Evolutionary conservation across 306 rosid species (phyloP).

Genomic region (Quercus mongolica): DNA sequence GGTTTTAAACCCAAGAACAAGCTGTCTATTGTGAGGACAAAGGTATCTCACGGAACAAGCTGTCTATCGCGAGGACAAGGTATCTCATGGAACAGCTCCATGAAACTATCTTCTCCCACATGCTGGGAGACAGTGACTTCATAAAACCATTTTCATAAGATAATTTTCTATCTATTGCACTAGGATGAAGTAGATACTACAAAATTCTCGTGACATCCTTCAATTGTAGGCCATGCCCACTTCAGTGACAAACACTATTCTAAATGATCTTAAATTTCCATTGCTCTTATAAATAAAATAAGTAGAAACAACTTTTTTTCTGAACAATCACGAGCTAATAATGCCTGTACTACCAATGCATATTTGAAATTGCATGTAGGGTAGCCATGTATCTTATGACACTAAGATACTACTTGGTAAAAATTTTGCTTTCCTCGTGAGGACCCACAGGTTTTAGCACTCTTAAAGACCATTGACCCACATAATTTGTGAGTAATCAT

Average conservation of each 20-base stretch:
- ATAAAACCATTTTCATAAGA: too few relatives aligned
- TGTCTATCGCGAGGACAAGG: too few relatives aligned
- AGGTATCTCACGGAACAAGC: too few relatives aligned
- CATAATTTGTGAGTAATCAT: too few relatives aligned
- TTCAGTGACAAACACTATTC: not conserved
- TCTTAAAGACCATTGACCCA: too few relatives aligned
- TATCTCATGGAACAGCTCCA: too few relatives aligned
- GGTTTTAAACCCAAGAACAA: not conserved
- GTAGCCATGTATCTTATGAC: too few relatives aligned
- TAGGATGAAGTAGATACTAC: not conserved
- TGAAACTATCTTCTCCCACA: too few relatives aligned
- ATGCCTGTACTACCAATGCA: not conserved
- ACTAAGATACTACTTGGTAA: too few relatives aligned
- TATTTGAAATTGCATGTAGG: not conserved
- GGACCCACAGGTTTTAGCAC: too few relatives aligned
- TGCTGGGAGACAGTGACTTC: too few relatives aligned
- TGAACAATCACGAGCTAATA: not conserved
- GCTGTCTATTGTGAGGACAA: not conserved
- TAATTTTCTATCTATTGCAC: not conserved
- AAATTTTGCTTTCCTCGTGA: too few relatives aligned
- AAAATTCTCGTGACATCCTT: not conserved
- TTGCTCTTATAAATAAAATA: not conserved
- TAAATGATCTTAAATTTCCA: not conserved
- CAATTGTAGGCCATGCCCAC: not conserved
- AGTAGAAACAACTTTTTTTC: not conserved